These are phyloP conservation scores for Penicillium angulare DNA, from an alignment of 495 filamentous ascomycete genomes.

Conservation along the genomic window DNA sequence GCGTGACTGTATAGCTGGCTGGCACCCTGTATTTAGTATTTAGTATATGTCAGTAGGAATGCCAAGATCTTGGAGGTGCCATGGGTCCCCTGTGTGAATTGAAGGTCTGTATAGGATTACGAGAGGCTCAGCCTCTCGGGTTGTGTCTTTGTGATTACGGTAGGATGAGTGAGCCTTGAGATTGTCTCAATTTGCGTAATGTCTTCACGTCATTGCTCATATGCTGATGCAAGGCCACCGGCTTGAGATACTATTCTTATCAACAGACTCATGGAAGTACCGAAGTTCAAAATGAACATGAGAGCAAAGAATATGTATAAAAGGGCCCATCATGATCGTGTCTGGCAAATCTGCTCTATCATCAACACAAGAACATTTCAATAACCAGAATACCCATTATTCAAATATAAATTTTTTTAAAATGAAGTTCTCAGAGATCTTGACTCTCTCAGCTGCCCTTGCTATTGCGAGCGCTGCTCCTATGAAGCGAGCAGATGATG, in stretches of 20 bases:
- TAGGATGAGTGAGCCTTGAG: background rate
- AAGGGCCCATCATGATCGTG: too few relatives aligned
- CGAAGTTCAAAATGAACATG: background rate
- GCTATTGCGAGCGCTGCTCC: constrained; percentile 10
- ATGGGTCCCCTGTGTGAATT: background rate
- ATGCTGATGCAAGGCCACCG: background rate
- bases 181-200: background rate
- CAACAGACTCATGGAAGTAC: background rate
- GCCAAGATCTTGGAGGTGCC: too few relatives aligned
- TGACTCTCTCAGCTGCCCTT: constrained; percentile 8
- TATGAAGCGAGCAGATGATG: constrained; percentile 5
- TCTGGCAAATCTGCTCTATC: too few relatives aligned
- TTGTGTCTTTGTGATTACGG: background rate
- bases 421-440: constrained; percentile 10
- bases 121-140: background rate
- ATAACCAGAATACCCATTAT: background rate
- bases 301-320: background rate
- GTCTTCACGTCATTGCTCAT: background rate
- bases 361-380: background rate
- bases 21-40: constrained; percentile 2
- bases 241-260: background rate
- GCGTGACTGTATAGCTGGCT: background rate
- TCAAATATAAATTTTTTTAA: constrained; percentile 3
- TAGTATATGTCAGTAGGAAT: too few relatives aligned
- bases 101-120: background rate